Percentiles rank a stretch among this genome's conserved stretches.
Evolutionary conservation across 352 stramenopile species (phyloP).

Genomic region (Phytophthora sojae): DNA sequence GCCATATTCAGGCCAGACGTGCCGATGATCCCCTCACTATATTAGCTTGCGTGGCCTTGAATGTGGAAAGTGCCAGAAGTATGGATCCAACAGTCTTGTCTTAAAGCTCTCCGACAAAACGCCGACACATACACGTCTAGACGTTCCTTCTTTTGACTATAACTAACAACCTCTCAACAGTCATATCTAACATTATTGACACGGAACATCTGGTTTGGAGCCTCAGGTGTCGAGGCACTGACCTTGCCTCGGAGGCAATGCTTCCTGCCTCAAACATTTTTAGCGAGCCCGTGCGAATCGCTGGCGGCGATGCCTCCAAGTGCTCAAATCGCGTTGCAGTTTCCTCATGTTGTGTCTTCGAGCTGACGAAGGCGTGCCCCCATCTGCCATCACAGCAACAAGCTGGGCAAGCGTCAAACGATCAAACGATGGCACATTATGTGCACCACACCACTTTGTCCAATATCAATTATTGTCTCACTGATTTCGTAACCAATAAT

Average conservation of each 20-base stretch:
- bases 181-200: neutral
- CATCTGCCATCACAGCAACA: conserved; percentile 24
- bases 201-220: neutral
- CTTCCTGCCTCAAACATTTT: conserved; percentile 11
- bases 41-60: neutral
- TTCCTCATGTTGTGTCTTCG: conserved; percentile 10
- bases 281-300: conserved; percentile 1
- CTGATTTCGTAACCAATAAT: neutral
- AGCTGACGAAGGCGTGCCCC: conserved; percentile 14
- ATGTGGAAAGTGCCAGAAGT: neutral
- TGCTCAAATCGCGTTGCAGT: conserved; percentile 27
- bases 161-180: neutral
- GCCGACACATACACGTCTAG: no score
- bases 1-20: neutral
- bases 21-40: neutral
- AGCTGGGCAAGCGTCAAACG: conserved; percentile 8
- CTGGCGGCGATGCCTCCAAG: neutral
- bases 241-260: neutral
- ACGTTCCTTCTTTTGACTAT: neutral
- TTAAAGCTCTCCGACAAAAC: no score
- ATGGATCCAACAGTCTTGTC: no score
- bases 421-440: neutral
- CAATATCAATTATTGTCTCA: neutral
- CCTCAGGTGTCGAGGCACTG: neutral
- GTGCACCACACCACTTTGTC: neutral